phyloP scores from a whole-genome alignment of 1,284 basidiomycete genomes.

The Rhodotorula sp. region DNA sequence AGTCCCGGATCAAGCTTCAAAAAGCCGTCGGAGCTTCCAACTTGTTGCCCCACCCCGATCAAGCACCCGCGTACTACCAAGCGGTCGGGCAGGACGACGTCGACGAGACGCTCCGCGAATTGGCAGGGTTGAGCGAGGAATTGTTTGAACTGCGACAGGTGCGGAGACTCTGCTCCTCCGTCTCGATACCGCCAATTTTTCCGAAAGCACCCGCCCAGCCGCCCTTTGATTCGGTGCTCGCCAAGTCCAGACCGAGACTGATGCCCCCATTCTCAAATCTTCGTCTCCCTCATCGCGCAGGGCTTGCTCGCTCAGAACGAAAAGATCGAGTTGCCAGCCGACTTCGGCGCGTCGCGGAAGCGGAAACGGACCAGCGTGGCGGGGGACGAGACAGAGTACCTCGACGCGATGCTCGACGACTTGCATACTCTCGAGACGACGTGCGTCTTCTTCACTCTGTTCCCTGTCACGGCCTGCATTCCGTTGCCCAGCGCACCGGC shows the following conservation, averaged over 20 bases:
- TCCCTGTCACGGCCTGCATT: background rate
- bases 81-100: slow-evolving; percentile 2
- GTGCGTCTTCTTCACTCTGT: slow-evolving; percentile 48
- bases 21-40: slow-evolving; percentile 69
- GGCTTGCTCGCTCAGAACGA: slow-evolving; percentile 11
- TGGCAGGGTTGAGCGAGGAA: slow-evolving; percentile 41
- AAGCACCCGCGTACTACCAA: slow-evolving; percentile 13
- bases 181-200: background rate
- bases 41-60: slow-evolving; percentile 54
- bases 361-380: slow-evolving; percentile 45
- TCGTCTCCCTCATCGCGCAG: background rate
- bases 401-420: slow-evolving; percentile 51
- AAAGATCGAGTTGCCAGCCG: slow-evolving; percentile 12
- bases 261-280: background rate
- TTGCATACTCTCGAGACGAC: slow-evolving; percentile 58
- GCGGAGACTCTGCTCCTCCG: background rate
- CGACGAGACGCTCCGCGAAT: slow-evolving; percentile 37
- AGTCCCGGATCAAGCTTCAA: slow-evolving; percentile 83
- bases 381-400: slow-evolving; percentile 40
- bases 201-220: background rate
- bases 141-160: slow-evolving; percentile 35
- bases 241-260: too few relatives aligned
- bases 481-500: too few relatives aligned
- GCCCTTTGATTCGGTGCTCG: too few relatives aligned
- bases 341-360: slow-evolving; percentile 31